Percentiles rank a stretch among this genome's conserved stretches.
Evolutionary conservation across 345 rosid genomes (phyloP).

Genomic region (Salix arbutifolia): DNA sequence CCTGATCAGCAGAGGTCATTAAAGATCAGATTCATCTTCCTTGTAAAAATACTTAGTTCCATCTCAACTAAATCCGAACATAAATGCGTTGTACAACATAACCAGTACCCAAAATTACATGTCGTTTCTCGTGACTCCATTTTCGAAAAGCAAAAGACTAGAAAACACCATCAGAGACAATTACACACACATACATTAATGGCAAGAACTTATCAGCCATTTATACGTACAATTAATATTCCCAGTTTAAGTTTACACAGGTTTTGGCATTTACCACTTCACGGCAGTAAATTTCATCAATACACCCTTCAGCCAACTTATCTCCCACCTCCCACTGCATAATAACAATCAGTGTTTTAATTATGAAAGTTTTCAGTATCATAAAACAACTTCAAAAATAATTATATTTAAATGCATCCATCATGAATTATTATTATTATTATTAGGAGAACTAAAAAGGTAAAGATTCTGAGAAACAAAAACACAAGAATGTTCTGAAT

Average conservation of each 20-base stretch:
- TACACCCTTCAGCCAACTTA: not conserved
- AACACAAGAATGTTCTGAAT: not conserved
- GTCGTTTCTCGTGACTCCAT: conserved; percentile 11
- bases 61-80: not conserved
- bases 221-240: conserved; percentile 11
- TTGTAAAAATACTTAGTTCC: conserved; percentile 3
- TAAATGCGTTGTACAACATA: not conserved
- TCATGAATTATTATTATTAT: too few species aligned
- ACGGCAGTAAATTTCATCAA: not conserved
- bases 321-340: not conserved
- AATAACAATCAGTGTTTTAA: not conserved
- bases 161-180: conserved; percentile 2
- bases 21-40: conserved; percentile 7
- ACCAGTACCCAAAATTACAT: not conserved
- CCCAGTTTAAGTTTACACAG: not conserved
- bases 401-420: not conserved
- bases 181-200: conserved; percentile 8
- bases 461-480: not conserved
- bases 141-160: not conserved
- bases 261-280: conserved; percentile 4
- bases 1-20: conserved; percentile 14
- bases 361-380: not conserved
- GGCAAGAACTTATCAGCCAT: conserved; percentile 5
- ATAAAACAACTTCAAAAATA: not conserved
- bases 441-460: not conserved